Percentiles rank a stretch among this genome's conserved stretches.
Conservation (phyloP, 306 rosid species). For the Elaeagnus macrophylla region DNA sequence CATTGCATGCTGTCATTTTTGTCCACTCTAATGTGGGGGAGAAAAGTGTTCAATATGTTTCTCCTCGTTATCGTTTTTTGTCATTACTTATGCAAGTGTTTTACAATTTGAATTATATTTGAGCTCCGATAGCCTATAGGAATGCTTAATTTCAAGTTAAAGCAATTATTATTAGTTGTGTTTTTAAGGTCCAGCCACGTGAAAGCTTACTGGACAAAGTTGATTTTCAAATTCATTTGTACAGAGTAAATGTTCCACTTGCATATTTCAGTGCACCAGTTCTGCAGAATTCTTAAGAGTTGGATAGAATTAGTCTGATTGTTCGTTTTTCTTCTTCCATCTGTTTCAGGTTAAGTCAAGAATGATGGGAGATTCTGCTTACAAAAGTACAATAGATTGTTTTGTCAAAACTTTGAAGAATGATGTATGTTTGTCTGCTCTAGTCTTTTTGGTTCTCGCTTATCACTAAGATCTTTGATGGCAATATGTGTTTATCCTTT, state of each 20-base stretch:
- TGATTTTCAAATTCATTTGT: too few species aligned
- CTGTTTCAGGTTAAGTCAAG: conserved; percentile 82
- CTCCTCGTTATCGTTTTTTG: not conserved
- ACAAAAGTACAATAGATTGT: conserved; percentile 87
- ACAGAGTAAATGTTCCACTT: not conserved
- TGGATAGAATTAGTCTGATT: not conserved
- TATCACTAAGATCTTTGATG: not conserved
- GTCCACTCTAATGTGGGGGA: not conserved
- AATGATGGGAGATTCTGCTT: conserved; percentile 94
- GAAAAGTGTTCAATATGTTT: not conserved
- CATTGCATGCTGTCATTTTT: not conserved
- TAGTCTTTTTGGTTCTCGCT: not conserved
- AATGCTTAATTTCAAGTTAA: not conserved
- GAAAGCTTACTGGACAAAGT: not conserved
- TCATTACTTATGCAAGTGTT: not conserved
- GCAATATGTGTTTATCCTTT: too few species aligned
- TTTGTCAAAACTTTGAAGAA: conserved; percentile 78
- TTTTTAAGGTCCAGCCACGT: not conserved
- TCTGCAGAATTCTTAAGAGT: not conserved
- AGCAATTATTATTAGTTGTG: not conserved
- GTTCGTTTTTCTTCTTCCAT: conserved; percentile 6
- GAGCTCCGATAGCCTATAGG: not conserved
- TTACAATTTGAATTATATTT: too few species aligned
- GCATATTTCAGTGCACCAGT: not conserved
- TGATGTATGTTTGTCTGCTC: conserved; percentile 48